Evolutionary conservation across 2,329 filamentous ascomycete species (phyloP), one percentile per base, ranked within the genome.

Genomic region (Colletotrichum orchidophilum): DNA sequence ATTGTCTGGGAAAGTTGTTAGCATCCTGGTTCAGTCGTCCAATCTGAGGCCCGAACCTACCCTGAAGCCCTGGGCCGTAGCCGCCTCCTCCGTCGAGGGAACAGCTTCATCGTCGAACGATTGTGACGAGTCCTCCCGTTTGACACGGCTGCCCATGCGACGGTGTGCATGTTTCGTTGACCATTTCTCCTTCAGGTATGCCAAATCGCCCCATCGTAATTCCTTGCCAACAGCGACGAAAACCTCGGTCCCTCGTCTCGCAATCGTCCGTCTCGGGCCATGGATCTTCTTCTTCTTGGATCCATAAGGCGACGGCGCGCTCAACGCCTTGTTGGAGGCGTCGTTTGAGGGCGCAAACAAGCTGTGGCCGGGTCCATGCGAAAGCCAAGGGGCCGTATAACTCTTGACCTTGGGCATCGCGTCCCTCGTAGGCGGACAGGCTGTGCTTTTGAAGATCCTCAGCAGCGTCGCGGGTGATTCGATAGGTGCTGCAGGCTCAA

Each of bases 201-300:
- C 90, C 66, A 99, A 83, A 81, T 97, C 94, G 11, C 93, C 92
- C 95, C 96, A 99, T 80, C 95, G 89, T 72, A 99, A 93, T 81
- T 98, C 94, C 76, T 93, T 95, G 59, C 95, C 95, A 50, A 93
- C 91, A 24, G 95, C 95, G 13, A 94, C 91, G 79, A 98, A 98
- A 11, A 98, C 85, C 77, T 99, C 95, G 1, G 93, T 94, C 18
- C 93, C 95, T 70, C 96, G 88, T 60, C 89, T 90, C 11, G 95
- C 95, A 76, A 98, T 92, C 0, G 91, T 95, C 73, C 90, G 82
- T 68, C 87, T 84, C 11, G 90, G 88, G 21, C 89, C 88, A 1
- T 80, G 77, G 24, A 80, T 76, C 1, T 79, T 63, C 75, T 83
- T 83, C 79, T 83, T 86, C 77, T 82, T 86, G 55, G 82, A 80